These are phyloP conservation scores for Penicillium paneum DNA, from an alignment of 2,329 filamentous ascomycete genomes.

Conservation along the genomic window DNA sequence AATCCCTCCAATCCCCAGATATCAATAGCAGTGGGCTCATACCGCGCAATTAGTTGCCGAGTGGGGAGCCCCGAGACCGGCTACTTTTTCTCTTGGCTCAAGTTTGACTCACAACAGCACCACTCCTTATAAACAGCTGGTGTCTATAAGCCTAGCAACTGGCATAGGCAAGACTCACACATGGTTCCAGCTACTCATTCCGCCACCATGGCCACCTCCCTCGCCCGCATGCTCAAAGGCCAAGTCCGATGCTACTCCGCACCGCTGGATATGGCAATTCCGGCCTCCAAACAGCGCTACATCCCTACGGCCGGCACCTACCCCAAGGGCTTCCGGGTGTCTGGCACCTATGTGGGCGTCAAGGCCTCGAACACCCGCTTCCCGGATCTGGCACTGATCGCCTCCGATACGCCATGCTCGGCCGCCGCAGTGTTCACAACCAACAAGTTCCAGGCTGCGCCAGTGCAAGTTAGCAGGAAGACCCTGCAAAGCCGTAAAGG, in stretches of 20 bases:
- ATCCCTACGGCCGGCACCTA: conserved; percentile 82
- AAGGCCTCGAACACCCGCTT: conserved; percentile 89
- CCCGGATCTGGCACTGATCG: conserved; percentile 84
- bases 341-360: conserved; percentile 85
- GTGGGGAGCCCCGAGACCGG: conserved; percentile 19
- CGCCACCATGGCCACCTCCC: conserved; percentile 32
- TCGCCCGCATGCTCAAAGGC: conserved; percentile 37
- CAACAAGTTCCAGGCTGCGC: conserved; percentile 96
- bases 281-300: conserved; percentile 82
- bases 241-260: conserved; percentile 46
- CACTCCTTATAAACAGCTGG: background rate
- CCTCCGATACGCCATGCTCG: conserved; percentile 79
- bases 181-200: conserved; percentile 31
- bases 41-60: conserved; percentile 10
- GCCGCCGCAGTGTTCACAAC: conserved; percentile 94
- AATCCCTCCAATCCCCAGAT: background rate
- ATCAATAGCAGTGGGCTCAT: conserved; percentile 4
- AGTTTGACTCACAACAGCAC: conserved; percentile 13
- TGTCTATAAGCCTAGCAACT: conserved; percentile 2
- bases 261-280: conserved; percentile 54
- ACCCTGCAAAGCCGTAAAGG: conserved; percentile 66
- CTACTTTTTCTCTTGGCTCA: conserved; percentile 13
- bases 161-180: conserved; percentile 7
- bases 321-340: conserved; percentile 82
- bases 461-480: conserved; percentile 78